Percentiles rank a stretch among this genome's conserved stretches.
Evolutionary conservation across 768 basidiomycete genomes (phyloP).

Genomic region (Termitomyces sp.): DNA sequence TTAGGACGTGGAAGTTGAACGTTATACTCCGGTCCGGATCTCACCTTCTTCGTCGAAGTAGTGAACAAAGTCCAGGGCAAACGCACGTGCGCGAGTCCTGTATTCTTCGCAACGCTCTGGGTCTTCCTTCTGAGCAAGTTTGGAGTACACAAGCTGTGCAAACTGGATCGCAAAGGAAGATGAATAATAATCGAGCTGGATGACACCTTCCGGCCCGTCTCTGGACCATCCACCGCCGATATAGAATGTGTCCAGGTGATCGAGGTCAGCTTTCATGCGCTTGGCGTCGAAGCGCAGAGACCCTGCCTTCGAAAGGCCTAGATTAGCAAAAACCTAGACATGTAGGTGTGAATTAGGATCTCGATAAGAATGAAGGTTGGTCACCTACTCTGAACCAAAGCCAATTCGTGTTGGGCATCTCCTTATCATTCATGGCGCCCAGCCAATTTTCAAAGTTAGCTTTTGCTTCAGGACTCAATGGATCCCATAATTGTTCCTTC

Average conservation of each 20-base stretch:
- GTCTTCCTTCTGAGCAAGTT: conserved; percentile 55
- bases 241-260: conserved; percentile 76
- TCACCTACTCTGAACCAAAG: conserved; percentile 66
- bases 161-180: conserved; percentile 78
- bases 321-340: conserved; percentile 64
- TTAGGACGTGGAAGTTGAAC: neutral
- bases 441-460: conserved; percentile 60
- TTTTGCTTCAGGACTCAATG: conserved; percentile 46
- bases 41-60: conserved; percentile 71
- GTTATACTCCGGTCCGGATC: conserved; percentile 3
- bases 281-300: conserved; percentile 49
- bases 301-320: conserved; percentile 59
- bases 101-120: conserved; percentile 61
- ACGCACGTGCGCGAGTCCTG: conserved; percentile 52
- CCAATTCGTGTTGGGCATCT: conserved; percentile 84
- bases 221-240: conserved; percentile 71
- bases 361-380: neutral
- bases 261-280: conserved; percentile 67
- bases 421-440: conserved; percentile 73
- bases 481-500: conserved; percentile 59
- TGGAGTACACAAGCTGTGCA: conserved; percentile 66
- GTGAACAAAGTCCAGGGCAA: conserved; percentile 66
- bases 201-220: conserved; percentile 70
- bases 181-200: conserved; percentile 77
- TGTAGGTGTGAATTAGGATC: neutral